These are phyloP conservation scores for Tylopilus felleus DNA, from an alignment of 768 basidiomycete species.

Conservation along the genomic window DNA sequence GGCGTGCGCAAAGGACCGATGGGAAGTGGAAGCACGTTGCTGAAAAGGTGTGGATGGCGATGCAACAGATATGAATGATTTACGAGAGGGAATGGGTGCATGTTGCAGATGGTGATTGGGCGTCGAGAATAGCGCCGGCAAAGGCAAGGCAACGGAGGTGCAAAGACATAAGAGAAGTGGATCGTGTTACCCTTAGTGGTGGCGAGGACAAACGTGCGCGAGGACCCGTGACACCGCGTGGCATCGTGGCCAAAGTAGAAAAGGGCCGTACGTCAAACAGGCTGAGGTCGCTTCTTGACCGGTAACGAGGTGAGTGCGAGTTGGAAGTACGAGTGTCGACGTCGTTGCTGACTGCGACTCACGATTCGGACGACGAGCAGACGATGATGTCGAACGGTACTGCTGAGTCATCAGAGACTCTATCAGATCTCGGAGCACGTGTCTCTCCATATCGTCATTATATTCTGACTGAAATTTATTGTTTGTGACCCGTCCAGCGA, in stretches of 20 bases:
- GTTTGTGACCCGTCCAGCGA: conserved; percentile 1
- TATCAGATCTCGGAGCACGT: conserved; percentile 31
- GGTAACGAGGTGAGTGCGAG: conserved; percentile 18
- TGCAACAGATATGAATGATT: conserved; percentile 11
- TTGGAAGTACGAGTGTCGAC: neutral
- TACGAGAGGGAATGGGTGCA: conserved; percentile 19
- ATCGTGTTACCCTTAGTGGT: conserved; percentile 10
- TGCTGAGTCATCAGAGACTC: conserved; percentile 33
- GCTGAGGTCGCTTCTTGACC: conserved; percentile 11
- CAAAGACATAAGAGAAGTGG: neutral
- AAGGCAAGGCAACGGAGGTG: conserved; percentile 5
- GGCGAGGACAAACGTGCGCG: conserved; percentile 34
- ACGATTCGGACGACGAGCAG: conserved; percentile 7
- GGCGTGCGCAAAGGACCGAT: neutral
- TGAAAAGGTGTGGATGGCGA: neutral
- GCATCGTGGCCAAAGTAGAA: conserved; percentile 24
- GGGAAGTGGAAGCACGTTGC: conserved; percentile 17
- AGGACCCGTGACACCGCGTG: conserved; percentile 34
- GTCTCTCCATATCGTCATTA: conserved; percentile 38
- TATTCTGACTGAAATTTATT: conserved; percentile 20
- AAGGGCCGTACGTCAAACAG: conserved; percentile 17
- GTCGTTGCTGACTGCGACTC: conserved; percentile 15
- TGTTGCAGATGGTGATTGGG: conserved; percentile 27
- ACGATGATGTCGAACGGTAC: neutral
- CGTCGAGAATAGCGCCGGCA: conserved; percentile 11